Base-by-base conservation (phyloP, 2,329 filamentous ascomycete genomes). In the Nemania bipapillata region DNA sequence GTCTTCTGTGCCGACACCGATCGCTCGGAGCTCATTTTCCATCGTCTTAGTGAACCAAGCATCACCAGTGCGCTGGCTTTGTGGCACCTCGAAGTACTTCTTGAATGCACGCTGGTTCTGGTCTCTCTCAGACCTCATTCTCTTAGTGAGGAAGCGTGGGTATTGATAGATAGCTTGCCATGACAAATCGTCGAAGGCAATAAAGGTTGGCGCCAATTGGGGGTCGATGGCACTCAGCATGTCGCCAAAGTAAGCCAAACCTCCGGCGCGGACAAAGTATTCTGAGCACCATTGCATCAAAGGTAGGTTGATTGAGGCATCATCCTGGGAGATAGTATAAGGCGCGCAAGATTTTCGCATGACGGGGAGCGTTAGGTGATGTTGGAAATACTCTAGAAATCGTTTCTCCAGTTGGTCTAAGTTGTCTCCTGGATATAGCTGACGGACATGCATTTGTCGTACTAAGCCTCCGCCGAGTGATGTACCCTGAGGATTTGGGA, bases 141-240 rank as follows among this genome's bases (percentile, higher is more conserved):
- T 12, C 1, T 3, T 12, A 7, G 24, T 22, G 0, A 62, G 5
- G 8, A 54, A 45, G 2, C 1, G 1, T 1, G 59, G 59, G n/a
- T 62, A 62, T 8, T 42, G 32, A 12, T 62, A 62, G 0, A 62
- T 20, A 17, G 54, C 30, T 7, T 62, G 9, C 17, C n/a, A 62
- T 6, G n/a, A 54, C 1, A 20, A 3, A n/a, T 62, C 59, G 24
- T 62, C 59, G 6, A 62, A 62, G 0, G 5, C 35, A 2, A 62
- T 4, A n/a, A 54, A 62, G 1, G 22, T 17, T 2, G 20, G 24
- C 4, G 49, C 20, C 11, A 45, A 20, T 0, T 5, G 26, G 1
- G 35, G 49, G 6, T 62, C 35, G 3, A 62, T 32, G 1, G 11
- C 8, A 24, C 12, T 4, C 1, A 62, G 59, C 2, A 2, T 17